Evolutionary conservation across 495 filamentous ascomycete species (phyloP), one percentile per base, ranked within the genome.

Genomic region (Daldinia childiae): DNA sequence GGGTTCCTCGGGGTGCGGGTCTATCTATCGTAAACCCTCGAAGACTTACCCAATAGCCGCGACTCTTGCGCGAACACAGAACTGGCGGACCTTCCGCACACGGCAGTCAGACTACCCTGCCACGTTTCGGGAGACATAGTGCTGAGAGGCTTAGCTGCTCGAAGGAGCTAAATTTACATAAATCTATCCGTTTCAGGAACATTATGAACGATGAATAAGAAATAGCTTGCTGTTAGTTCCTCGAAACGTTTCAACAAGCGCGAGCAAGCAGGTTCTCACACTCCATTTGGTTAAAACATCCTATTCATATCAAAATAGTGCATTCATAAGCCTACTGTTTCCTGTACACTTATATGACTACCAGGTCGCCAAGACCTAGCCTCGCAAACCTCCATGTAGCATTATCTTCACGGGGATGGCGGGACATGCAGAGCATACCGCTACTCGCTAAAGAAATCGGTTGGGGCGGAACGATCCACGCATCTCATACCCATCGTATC

Each of bases 151-250:
- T 69, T 61, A 69, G 71, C 56, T 39, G 36, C 15, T 51, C 36
- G 66, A 69, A 69, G 71, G 71, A 73, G 64, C 50, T 14, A 59
- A 62, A 39, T 59, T 64, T 64, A 56, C 62, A 65, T 59, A 68
- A 64, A 68, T 60, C 59, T 50, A 58, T 27, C 27, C 19, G 71
- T 73, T 73, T 73, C 71, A 66, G 51, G 30, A 60, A 29, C 27
- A 62, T 69, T 52, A 41, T 54, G 58, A 34, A 64, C 62, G 24
- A 60, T 27, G 19, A 45, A 24, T 30, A 19, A 57, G 54, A 62
- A 27, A 24, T 61, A 71, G 60, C 60, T 72, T 60, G 69, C 56
- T 41, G 26, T 60, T 34, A n/a, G 24, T 58, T 69, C 59, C 58
- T 63, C 21, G 60, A 73, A 65, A 29, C 17, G 50, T 68, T 64